Evolutionary conservation across 2,329 filamentous ascomycete genomes (phyloP), one percentile per base, ranked within the genome.

Genomic region (Incumbomyces lentus): DNA sequence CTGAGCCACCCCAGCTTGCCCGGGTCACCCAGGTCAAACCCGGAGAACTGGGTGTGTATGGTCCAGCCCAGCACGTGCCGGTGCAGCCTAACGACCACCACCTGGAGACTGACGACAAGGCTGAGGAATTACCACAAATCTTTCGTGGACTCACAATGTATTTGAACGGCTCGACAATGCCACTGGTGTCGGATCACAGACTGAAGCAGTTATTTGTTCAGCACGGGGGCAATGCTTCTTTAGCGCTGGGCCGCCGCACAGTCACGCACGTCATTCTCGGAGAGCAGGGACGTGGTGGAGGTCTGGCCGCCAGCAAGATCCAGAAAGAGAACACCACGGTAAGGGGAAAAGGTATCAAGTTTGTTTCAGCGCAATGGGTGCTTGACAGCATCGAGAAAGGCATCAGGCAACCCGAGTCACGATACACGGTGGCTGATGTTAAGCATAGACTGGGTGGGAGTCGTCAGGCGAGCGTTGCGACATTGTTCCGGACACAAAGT

Each of bases 181-280:
- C 89, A 1, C 64, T 79, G 18, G 76, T 95, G 51, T 93, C 86
- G 12, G 89, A 95, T 63, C 85, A 94, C 68, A 84, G 78, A 61
- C 75, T 95, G 48, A 93, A 92, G 69, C 80, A 81, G 46, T 64
- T 93, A 13, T 74, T 95, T 32, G 78, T 75, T 4, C 72, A 79
- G 47, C 79, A 94, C 59, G 90, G 89, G 16, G 90, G 79, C 1
- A 71, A 67, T 35, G 71, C 86, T 55, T 82, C 85, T 2, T 74
- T 87, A 31, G 73, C 79, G 49, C 76, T 94, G 8, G 82, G 78
- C 8, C 76, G 86, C 37, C 75, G 79, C 32, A 76, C 74, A 42
- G 86, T 95, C 54, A 94, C 88, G 30, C 89, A 95, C 64, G 84
- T 95, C 51, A 83, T 95, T 47, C 65, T 95, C 5, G 86, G 37